Evolutionary conservation across 208 protist species (phyloP).

Genomic region (Crithidia bombi): DNA sequence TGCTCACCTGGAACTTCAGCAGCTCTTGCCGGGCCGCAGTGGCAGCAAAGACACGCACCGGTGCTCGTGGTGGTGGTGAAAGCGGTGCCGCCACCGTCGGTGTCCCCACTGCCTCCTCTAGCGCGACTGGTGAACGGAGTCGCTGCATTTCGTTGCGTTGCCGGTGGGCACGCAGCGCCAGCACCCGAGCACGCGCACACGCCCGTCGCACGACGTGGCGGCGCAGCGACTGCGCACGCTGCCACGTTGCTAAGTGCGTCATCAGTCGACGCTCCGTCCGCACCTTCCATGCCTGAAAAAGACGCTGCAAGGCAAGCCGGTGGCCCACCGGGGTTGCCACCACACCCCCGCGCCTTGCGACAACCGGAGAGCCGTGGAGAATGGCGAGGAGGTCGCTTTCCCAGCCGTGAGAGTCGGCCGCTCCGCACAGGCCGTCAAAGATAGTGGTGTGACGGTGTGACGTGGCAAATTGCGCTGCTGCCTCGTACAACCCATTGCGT

Average conservation of each 20-base stretch:
- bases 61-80: background rate
- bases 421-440: background rate
- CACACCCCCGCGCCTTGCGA: background rate
- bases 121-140: background rate
- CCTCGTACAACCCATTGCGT: constrained; percentile 24
- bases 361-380: constrained; percentile 18
- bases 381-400: constrained; percentile 13
- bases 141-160: constrained; percentile 2
- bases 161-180: constrained; percentile 24
- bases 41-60: constrained; percentile 12
- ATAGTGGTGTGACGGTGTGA: background rate
- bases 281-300: constrained; percentile 41
- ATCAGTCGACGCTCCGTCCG: constrained; percentile 48
- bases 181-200: constrained; percentile 11
- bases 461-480: constrained; percentile 19
- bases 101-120: background rate
- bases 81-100: background rate
- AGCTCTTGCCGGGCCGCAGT: background rate
- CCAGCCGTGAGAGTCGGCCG: background rate
- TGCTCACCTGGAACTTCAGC: constrained; percentile 24
- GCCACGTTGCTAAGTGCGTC: constrained; percentile 40
- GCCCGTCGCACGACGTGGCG: constrained; percentile 13
- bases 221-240: constrained; percentile 24
- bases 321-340: constrained; percentile 28
- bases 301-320: constrained; percentile 23